A percentile compares a stretch with the other conserved stretches of the same genome.
These are phyloP conservation scores for Fusarium sp. DNA, from an alignment of 2,329 filamentous ascomycete species.

Conservation along the genomic window DNA sequence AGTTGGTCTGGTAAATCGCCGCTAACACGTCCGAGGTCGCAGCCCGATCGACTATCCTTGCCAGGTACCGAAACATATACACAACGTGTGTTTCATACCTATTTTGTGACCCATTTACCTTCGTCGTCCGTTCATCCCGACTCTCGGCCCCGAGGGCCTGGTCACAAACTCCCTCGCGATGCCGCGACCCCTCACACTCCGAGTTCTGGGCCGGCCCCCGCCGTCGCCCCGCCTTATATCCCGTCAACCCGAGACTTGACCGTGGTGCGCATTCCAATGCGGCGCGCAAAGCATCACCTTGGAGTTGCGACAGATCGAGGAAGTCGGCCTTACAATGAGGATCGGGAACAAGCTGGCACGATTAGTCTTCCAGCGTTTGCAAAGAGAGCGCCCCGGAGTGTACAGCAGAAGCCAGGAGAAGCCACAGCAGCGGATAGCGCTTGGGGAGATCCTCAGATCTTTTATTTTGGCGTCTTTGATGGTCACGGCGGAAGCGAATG, in stretches of 20 bases:
- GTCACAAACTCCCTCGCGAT: constrained; percentile 86
- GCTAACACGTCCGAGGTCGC: constrained; percentile 17
- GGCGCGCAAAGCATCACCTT: constrained; percentile 95
- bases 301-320: constrained; percentile 82
- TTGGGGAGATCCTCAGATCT: constrained; percentile 91
- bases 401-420: constrained; percentile 62
- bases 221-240: constrained; percentile 67
- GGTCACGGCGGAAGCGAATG: constrained; percentile 93
- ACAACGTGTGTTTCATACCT: constrained; percentile 81
- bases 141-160: constrained; percentile 70
- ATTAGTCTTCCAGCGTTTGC: constrained; percentile 94
- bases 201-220: constrained; percentile 62
- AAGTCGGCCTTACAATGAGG: constrained; percentile 89
- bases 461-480: constrained; percentile 97
- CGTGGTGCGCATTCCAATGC: constrained; percentile 92
- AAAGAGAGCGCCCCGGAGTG: constrained; percentile 76
- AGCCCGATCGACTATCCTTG: constrained; percentile 10
- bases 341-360: constrained; percentile 92
- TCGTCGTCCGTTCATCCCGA: constrained; percentile 94
- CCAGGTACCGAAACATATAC: constrained; percentile 16
- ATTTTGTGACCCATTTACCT: constrained; percentile 95
- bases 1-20: constrained; percentile 21
- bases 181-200: constrained; percentile 81
- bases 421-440: constrained; percentile 77
- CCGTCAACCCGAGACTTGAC: constrained; percentile 77